These are phyloP conservation scores for Cryphonectria japonica DNA, from an alignment of 2,329 filamentous ascomycete species.

Conservation along the genomic window DNA sequence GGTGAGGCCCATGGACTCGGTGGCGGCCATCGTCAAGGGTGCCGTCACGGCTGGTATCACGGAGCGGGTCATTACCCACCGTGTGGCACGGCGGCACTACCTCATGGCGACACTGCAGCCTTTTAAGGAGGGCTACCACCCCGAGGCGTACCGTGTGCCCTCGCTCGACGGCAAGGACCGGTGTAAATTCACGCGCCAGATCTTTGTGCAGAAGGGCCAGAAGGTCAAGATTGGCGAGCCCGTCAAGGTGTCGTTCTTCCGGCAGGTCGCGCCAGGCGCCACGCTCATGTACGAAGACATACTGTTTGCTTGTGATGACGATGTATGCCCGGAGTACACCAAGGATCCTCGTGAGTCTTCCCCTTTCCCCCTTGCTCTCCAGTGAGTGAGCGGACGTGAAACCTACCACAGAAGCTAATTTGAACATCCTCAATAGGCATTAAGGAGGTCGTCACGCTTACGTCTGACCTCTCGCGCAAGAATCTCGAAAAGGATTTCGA, in stretches of 20 bases:
- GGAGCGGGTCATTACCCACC: constrained; percentile 93
- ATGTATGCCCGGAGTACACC: constrained; percentile 97
- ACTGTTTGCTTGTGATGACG: constrained; percentile 94
- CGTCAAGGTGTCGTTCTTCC: constrained; percentile 98
- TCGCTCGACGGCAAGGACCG: constrained; percentile 95
- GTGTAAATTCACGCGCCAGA: constrained; percentile 98
- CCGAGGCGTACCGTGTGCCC: constrained; percentile 95
- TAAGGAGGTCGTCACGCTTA: constrained; percentile 98
- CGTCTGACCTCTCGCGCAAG: constrained; percentile 94
- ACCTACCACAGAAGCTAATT: not conserved
- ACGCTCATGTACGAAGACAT: constrained; percentile 99
- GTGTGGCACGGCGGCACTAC: constrained; percentile 95
- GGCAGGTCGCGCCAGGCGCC: constrained; percentile 94
- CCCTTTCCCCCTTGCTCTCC: not conserved
- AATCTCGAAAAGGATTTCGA: constrained; percentile 99
- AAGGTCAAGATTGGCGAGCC: constrained; percentile 99
- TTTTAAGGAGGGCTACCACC: constrained; percentile 98
- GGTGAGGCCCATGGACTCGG: constrained; percentile 97
- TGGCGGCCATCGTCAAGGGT: constrained; percentile 97
- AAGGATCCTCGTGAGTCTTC: constrained; percentile 92
- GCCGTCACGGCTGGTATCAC: constrained; percentile 98
- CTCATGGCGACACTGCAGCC: constrained; percentile 98
- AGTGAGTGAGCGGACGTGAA: too few relatives aligned
- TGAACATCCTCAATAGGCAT: constrained; percentile 67
- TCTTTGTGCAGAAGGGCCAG: constrained; percentile 98